phyloP scores from a whole-genome alignment of 306 rosid species.

The Dryas drummondii region DNA sequence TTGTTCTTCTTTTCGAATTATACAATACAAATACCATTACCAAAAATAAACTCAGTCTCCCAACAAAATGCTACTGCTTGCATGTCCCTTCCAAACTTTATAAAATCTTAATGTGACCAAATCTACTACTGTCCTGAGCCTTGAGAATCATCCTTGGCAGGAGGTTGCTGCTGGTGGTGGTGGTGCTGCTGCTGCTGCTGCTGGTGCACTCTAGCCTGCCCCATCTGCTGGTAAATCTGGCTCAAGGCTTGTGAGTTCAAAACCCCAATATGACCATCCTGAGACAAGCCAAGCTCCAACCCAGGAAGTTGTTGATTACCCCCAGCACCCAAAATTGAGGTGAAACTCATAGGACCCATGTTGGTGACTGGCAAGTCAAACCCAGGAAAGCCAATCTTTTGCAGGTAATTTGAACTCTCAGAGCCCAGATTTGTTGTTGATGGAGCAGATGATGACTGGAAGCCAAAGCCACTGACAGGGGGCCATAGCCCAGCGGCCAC shows the following conservation, averaged over 20 bases:
- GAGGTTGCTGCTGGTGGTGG: slow-evolving; percentile 39
- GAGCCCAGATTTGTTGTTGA: slow-evolving; percentile 41
- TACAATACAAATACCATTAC: slow-evolving; percentile 49
- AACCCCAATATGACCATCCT: slow-evolving; percentile 90
- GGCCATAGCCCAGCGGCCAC: slow-evolving; percentile 76
- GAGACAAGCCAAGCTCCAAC: slow-evolving; percentile 86
- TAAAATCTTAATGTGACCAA: slow-evolving; percentile 11
- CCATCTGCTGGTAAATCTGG: slow-evolving; percentile 98
- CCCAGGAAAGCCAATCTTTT: slow-evolving; percentile 75
- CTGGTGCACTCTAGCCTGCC: slow-evolving; percentile 65
- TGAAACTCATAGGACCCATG: slow-evolving; percentile 86
- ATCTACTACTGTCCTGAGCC: slow-evolving; percentile 64
- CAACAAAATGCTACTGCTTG: slow-evolving; percentile 40
- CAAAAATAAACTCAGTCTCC: slow-evolving; percentile 43
- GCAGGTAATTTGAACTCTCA: slow-evolving; percentile 72
- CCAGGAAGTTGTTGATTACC: slow-evolving; percentile 68
- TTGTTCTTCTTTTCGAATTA: slow-evolving; percentile 39
- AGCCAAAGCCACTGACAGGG: slow-evolving; percentile 65
- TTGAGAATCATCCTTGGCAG: slow-evolving; percentile 92
- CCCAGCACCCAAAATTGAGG: slow-evolving; percentile 90
- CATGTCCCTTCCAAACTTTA: slow-evolving; percentile 27
- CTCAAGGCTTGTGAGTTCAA: slow-evolving; percentile 73
- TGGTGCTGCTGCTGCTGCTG: slow-evolving; percentile 46
- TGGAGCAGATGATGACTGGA: slow-evolving; percentile 62
- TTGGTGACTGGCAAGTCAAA: slow-evolving; percentile 70